These are phyloP conservation scores for Entomortierella parvispora DNA, from an alignment of 192 early-diverging fungal species.

Conservation along the genomic window DNA sequence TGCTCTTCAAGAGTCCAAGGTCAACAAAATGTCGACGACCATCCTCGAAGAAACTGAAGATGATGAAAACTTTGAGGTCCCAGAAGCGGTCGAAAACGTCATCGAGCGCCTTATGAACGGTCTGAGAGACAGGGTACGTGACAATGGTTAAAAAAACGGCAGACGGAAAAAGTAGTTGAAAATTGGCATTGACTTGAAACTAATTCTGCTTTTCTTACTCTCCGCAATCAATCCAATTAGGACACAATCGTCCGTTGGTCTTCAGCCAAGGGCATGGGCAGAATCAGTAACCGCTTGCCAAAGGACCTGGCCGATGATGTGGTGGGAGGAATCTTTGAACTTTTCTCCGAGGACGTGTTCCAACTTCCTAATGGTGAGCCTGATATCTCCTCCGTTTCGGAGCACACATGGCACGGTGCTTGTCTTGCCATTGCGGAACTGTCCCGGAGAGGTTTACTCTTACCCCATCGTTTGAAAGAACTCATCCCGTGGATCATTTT, in stretches of 20 bases:
- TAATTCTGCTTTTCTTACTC: too few species aligned
- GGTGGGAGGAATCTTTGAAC: constrained; percentile 75
- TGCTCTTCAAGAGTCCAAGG: not conserved
- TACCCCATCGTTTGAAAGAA: constrained; percentile 74
- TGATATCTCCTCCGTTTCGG: constrained; percentile 84
- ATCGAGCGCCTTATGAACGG: constrained; percentile 86
- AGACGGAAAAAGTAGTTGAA: too few species aligned
- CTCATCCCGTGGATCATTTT: constrained; percentile 85
- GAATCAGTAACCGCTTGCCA: constrained; percentile 85
- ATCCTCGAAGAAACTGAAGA: constrained; percentile 57
- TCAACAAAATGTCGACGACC: constrained; percentile 30
- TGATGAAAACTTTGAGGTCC: constrained; percentile 77
- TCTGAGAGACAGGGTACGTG: constrained; percentile 78
- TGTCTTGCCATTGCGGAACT: constrained; percentile 93
- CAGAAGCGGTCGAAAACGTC: constrained; percentile 84
- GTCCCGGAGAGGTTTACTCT: constrained; percentile 83
- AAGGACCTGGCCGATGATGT: constrained; percentile 86
- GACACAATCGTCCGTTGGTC: constrained; percentile 98
- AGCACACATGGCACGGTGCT: constrained; percentile 94
- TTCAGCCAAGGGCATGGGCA: constrained; percentile 94
- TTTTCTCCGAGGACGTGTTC: constrained; percentile 87
- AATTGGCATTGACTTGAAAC: too few species aligned
- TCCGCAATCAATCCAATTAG: constrained; percentile 22
- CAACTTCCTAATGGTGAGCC: constrained; percentile 47
- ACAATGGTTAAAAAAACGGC: not conserved